Conservation (phyloP, 768 basidiomycete genomes). For the Scleroderma citrinum region DNA sequence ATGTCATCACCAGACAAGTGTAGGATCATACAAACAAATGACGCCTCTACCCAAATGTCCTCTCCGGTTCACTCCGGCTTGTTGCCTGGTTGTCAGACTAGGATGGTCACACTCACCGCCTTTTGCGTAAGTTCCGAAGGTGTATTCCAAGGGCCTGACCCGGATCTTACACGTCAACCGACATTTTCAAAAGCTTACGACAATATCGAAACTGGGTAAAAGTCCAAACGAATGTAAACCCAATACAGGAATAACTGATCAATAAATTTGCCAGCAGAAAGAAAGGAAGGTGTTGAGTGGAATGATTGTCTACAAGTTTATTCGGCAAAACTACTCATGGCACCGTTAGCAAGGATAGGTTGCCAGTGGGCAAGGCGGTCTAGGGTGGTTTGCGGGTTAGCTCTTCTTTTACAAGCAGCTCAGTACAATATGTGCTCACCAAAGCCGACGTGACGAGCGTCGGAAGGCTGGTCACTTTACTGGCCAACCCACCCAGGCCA, state of each 20-base stretch:
- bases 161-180: too few relatives aligned
- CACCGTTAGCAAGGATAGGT: neutral
- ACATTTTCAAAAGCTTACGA: too few relatives aligned
- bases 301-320: too few relatives aligned
- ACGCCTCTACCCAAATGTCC: neutral
- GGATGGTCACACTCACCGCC: too few relatives aligned
- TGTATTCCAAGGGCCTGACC: too few relatives aligned
- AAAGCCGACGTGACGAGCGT: neutral
- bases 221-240: too few relatives aligned
- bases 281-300: too few relatives aligned
- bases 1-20: neutral
- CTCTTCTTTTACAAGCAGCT: neutral
- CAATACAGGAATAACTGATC: too few relatives aligned
- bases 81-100: too few relatives aligned
- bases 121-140: too few relatives aligned
- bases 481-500: neutral
- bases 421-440: neutral
- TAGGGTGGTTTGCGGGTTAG: neutral
- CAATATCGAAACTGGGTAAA: too few relatives aligned
- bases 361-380: neutral
- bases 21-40: neutral
- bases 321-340: neutral
- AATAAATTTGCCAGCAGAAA: too few relatives aligned
- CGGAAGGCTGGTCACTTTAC: neutral
- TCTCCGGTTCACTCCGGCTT: neutral